Base-by-base conservation (phyloP, 2,329 filamentous ascomycete genomes). In the Plenodomus tracheiphilus region DNA sequence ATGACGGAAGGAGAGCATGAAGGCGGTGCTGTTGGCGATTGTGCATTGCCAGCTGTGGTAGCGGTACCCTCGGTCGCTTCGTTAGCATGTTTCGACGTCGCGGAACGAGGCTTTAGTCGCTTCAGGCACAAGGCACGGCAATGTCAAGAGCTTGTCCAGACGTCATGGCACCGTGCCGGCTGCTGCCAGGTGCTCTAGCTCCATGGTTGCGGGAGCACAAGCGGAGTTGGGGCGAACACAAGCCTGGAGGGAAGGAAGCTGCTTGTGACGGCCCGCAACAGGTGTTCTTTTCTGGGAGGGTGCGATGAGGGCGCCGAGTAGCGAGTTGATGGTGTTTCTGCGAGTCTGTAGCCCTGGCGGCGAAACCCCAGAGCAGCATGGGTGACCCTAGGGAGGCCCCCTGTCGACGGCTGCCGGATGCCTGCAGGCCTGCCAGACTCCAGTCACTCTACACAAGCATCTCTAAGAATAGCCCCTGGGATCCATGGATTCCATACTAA, bases 391-490 rank as follows among this genome's bases (percentile, higher is more conserved):
- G 28, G 7, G 28, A 32, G 4, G 13, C 11, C 4, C 60, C 60
- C 62, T 62, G 56, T 58, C 13, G 21, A 44, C 19, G 21, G 42
- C 49, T 41, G 50, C 41, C 41, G 44, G 44, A 51, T 34, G 43
- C 38, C 43, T 51, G 39, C 56, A 62, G 55, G 61, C 61, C 63
- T 64, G 61, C 59, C 58, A 55, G 61, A 66, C 59, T 25, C 22
- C 10, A 5, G 22, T 5, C n/a, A n/a, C n/a, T n/a, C n/a, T n/a
- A n/a, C n/a, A n/a, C n/a, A n/a, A 57, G 56, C 61, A 66, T 66
- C 50, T 58, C 66, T 69, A 69, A 62, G 59, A 64, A 65, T 69
- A 69, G 64, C 44, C 4, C 8, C 4, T 10, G 35, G 16, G 4
- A 42, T 45, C 22, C 46, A 20, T 44, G 30, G 16, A 10, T 41